Evolutionary conservation across 345 rosid genomes (phyloP).

Genomic region (Passiflora organensis): DNA sequence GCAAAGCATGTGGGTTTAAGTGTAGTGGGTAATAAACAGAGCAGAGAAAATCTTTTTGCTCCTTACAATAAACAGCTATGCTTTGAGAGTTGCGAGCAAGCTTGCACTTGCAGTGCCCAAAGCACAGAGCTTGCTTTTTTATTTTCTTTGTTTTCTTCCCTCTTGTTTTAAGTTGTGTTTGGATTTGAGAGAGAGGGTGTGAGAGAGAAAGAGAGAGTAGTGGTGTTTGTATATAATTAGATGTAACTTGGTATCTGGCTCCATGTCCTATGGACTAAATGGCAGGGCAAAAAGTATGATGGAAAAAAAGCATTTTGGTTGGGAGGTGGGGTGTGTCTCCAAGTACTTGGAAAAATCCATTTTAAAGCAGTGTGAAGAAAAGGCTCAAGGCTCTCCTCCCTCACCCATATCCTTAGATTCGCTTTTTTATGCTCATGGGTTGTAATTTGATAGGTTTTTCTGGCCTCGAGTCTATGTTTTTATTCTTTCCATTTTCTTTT

Average conservation of each 20-base stretch:
- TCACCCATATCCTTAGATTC: conserved; percentile 19
- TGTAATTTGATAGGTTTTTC: too few species aligned
- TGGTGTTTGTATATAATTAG: too few species aligned
- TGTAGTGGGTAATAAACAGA: conserved; percentile 30
- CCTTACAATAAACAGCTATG: conserved; percentile 15
- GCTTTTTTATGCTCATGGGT: conserved; percentile 9
- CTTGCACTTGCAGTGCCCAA: conserved; percentile 49
- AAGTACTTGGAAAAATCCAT: conserved; percentile 6
- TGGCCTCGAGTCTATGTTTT: too few species aligned
- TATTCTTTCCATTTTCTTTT: too few species aligned
- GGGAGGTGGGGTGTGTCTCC: conserved; percentile 23
- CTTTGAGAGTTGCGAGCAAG: conserved; percentile 56
- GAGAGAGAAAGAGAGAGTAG: not conserved
- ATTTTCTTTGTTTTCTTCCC: conserved; percentile 17
- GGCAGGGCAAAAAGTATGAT: conserved; percentile 5
- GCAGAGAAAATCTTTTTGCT: conserved; percentile 25
- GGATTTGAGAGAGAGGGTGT: conserved; percentile 10
- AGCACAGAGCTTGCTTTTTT: conserved; percentile 25
- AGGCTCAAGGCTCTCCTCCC: conserved; percentile 10
- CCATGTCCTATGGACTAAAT: conserved; percentile 20
- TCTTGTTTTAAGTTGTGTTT: conserved; percentile 27
- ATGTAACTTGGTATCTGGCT: conserved; percentile 12
- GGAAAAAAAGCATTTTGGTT: conserved; percentile 25
- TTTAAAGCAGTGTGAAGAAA: conserved; percentile 12
- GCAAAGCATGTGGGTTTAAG: conserved; percentile 38